phyloP scores from a whole-genome alignment of 2,329 filamentous ascomycete species.

The Domatiomyces globalis region DNA sequence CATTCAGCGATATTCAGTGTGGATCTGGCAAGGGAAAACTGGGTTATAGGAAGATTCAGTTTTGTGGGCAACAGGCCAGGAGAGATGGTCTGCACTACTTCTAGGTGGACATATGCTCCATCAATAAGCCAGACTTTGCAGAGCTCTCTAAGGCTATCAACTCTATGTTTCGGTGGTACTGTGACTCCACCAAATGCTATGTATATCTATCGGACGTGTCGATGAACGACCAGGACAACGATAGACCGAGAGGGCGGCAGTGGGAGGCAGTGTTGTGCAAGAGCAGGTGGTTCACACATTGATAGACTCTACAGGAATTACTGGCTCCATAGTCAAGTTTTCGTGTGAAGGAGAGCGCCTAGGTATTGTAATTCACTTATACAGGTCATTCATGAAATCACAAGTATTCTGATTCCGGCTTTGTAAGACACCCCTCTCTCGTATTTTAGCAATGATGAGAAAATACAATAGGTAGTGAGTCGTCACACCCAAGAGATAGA shows the following conservation, averaged over 20 bases:
- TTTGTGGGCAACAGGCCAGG: constrained; percentile 1
- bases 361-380: constrained; percentile 4
- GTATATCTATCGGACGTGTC: constrained; percentile 6
- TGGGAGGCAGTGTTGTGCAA: constrained; percentile 2
- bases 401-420: constrained; percentile 3
- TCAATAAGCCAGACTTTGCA: constrained; percentile 13
- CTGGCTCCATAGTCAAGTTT: constrained; percentile 4
- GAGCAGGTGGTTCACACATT: constrained; percentile 5
- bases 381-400: constrained; percentile 4
- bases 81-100: constrained; percentile 12
- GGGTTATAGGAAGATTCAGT: constrained; percentile 2
- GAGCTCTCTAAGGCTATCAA: constrained; percentile 15
- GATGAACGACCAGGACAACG: constrained; percentile 4
- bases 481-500: constrained; percentile 17
- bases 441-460: constrained; percentile 3
- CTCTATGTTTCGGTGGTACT: constrained; percentile 17
- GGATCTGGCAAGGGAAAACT: constrained; percentile 1
- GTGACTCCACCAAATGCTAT: constrained; percentile 8
- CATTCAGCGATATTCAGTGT: constrained; percentile 3
- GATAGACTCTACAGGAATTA: constrained; percentile 9
- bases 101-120: constrained; percentile 19
- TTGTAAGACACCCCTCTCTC: constrained; percentile 1
- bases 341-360: constrained; percentile 3
- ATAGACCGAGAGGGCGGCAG: neutral
- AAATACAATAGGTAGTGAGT: constrained; percentile 12